phyloP scores from a whole-genome alignment of 345 rosid species.

The Adansonia digitata region DNA sequence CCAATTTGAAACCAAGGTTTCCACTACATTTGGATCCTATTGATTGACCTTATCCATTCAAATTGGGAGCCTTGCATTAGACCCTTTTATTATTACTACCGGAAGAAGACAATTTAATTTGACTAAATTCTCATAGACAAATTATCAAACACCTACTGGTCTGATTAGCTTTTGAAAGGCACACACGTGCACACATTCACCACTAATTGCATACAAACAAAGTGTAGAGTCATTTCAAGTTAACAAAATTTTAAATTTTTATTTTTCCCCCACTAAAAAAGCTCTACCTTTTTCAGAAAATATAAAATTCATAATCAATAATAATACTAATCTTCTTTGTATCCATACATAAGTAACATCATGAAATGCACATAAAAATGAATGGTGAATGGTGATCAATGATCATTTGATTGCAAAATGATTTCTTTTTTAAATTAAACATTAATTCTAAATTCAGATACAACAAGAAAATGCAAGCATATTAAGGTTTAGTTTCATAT shows the following conservation, averaged over 20 bases:
- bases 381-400: not conserved
- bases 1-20: not conserved
- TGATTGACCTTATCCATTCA: not conserved
- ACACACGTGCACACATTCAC: not conserved
- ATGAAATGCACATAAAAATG: not conserved
- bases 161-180: not conserved
- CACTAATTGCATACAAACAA: conserved; percentile 9
- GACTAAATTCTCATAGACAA: not conserved
- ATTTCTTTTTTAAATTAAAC: not conserved
- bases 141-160: not conserved
- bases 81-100: not conserved
- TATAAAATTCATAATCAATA: not conserved
- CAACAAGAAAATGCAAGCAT: too few relatives aligned
- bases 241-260: not conserved
- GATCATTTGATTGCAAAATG: not conserved
- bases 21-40: not conserved
- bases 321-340: not conserved
- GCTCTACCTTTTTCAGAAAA: not conserved
- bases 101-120: not conserved
- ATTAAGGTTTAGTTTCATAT: too few relatives aligned
- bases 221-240: conserved; percentile 1
- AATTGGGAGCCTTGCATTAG: not conserved
- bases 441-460: not conserved
- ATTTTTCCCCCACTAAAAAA: not conserved
- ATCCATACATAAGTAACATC: not conserved